A percentile compares a stretch with the other conserved stretches of the same genome.
These are phyloP conservation scores for Huntiella moniliformis DNA, from an alignment of 2,329 filamentous ascomycete species.

Conservation along the genomic window DNA sequence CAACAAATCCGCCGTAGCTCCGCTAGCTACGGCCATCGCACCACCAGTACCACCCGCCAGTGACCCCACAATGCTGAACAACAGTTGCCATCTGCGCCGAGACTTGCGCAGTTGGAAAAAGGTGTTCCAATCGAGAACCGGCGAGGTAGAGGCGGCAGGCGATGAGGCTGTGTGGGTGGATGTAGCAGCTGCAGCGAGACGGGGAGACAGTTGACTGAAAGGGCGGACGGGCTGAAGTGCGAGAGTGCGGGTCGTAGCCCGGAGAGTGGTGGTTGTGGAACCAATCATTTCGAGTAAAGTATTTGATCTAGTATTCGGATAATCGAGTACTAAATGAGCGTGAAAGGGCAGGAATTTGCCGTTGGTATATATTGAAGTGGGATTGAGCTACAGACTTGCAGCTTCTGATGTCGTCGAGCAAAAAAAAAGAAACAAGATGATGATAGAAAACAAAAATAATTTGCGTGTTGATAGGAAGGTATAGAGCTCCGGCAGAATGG, in stretches of 20 bases:
- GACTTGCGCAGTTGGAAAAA: conserved; percentile 83
- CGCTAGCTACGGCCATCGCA: conserved; percentile 46
- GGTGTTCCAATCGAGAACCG: conserved; percentile 64
- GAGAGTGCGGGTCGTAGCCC: background rate
- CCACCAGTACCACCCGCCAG: conserved; percentile 42
- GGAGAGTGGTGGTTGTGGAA: conserved; percentile 4
- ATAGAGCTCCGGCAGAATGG: too few species aligned
- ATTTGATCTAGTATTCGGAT: too few species aligned
- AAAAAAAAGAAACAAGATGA: too few species aligned
- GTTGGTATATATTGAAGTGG: too few species aligned
- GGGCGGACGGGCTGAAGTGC: conserved; percentile 12
- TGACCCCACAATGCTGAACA: conserved; percentile 51
- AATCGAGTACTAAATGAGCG: too few species aligned
- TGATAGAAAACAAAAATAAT: too few species aligned
- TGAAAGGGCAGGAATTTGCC: too few species aligned
- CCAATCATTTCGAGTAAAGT: background rate
- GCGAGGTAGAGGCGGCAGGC: conserved; percentile 15
- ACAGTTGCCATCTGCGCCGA: conserved; percentile 66
- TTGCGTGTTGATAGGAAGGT: too few species aligned
- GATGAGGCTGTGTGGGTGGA: conserved; percentile 10
- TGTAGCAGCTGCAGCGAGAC: conserved; percentile 8
- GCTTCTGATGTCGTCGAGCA: too few species aligned
- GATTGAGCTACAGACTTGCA: too few species aligned
- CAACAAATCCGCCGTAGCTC: conserved; percentile 54
- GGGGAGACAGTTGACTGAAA: conserved; percentile 8